Evolutionary conservation across 208 protist species (phyloP), one percentile per base, ranked within the genome.

Genomic region (Trypanosoma grayi): DNA sequence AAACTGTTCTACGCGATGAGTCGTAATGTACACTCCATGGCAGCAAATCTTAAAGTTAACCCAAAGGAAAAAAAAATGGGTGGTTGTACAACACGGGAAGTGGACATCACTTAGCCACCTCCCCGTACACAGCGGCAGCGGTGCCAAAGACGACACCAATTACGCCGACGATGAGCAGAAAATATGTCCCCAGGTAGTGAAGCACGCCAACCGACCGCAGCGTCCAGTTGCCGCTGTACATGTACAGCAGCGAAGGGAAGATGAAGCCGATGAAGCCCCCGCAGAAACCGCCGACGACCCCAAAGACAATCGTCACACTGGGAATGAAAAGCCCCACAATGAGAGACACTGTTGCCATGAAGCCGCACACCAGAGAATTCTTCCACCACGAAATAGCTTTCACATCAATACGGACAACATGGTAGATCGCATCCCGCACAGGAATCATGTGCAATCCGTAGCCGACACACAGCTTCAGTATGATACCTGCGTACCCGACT

Each of bases 301-400:
- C 78, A 55, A 93, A 90, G 3, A 90, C 83, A 31, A 86, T 79
- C 34, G 76, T 82, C 8, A 93, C 70, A 27, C 83, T 79, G 2
- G 83, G 83, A 47, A 93, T 72, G 30, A 86, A 82, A 0, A 90
- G 54, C 18, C 78, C 86, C 4, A 64, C 50, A 9, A 90, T 60
- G 28, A 90, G 80, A 4, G 63, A 58, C 9, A 66, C 13, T 3
- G 52, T 24, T 2, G 82, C 70, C 44, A 89, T 41, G 14, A 54
- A 22, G 20, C 44, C 55, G 41, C 66, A 79, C 18, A 82, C 50
- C 3, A 73, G 14, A 30, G 51, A 60, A 55, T 87, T 71, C 66
- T 81, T 74, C 73, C 77, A 85, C 69, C 70, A 91, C 53, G 66
- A 39, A 25, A 91, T 36, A 0, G 43, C 66, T n/a, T 79, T 48